These are phyloP conservation scores for Aspergillus mulundensis DNA, from an alignment of 495 filamentous ascomycete species.

Conservation along the genomic window DNA sequence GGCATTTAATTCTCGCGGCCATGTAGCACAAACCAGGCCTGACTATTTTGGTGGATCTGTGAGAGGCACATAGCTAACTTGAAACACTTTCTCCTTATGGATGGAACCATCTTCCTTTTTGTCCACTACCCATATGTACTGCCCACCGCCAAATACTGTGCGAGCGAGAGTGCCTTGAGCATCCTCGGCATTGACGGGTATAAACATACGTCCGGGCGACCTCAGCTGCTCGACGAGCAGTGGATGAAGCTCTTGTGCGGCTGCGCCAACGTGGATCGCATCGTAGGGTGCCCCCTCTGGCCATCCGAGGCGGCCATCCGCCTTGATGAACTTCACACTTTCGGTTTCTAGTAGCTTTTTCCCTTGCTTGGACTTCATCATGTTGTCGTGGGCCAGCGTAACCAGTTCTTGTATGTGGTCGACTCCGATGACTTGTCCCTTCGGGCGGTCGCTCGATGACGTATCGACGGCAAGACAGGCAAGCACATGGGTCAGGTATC, in stretches of 20 bases:
- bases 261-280: conserved; percentile 94
- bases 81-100: conserved; percentile 68
- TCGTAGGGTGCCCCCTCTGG: conserved; percentile 61
- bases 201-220: conserved; percentile 77
- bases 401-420: conserved; percentile 82
- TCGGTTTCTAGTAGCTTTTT: conserved; percentile 53
- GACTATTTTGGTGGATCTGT: conserved; percentile 64
- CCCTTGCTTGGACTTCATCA: conserved; percentile 68
- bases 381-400: conserved; percentile 69
- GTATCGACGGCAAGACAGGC: conserved; percentile 67
- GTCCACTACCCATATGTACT: conserved; percentile 88
- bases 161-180: conserved; percentile 7
- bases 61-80: conserved; percentile 89
- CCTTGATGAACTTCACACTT: conserved; percentile 68
- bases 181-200: conserved; percentile 68
- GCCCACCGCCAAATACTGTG: conserved; percentile 34
- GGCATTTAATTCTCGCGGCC: not conserved
- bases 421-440: conserved; percentile 69
- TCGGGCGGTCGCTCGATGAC: conserved; percentile 18
- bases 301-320: conserved; percentile 81
- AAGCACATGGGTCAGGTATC: conserved; percentile 87
- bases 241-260: conserved; percentile 68
- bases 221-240: conserved; percentile 74
- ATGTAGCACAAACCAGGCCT: not conserved
- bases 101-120: conserved; percentile 78